phyloP scores from a whole-genome alignment of 2,329 filamentous ascomycete genomes.

The Pestalotiopsis fici region DNA sequence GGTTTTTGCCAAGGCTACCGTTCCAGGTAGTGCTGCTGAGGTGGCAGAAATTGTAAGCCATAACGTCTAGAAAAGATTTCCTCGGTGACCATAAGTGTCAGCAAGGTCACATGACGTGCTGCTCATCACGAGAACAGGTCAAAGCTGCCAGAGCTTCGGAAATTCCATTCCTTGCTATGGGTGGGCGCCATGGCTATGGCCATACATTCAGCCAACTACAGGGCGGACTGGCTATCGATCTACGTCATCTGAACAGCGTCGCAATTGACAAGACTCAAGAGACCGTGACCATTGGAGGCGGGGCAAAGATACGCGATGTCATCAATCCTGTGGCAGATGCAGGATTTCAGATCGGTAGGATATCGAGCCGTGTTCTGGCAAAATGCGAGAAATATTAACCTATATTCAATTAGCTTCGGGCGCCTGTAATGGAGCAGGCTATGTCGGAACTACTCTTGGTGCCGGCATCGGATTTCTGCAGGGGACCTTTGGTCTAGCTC shows the following conservation, averaged over 20 bases:
- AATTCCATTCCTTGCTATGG: conserved; percentile 18
- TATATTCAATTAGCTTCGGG: too few relatives aligned
- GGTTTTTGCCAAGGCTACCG: background rate
- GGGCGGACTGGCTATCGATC: conserved; percentile 17
- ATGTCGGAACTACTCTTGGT: background rate
- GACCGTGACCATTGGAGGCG: background rate
- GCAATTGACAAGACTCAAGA: background rate
- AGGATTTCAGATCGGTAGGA: background rate
- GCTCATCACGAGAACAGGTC: conserved; percentile 8
- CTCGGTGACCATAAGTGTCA: background rate
- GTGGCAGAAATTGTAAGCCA: background rate
- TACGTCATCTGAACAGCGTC: background rate
- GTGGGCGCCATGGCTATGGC: conserved; percentile 16
- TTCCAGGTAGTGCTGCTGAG: background rate
- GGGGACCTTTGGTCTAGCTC: background rate
- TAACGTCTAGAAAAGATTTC: too few relatives aligned
- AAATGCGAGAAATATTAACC: too few relatives aligned
- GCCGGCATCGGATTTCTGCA: background rate
- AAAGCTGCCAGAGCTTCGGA: conserved; percentile 7
- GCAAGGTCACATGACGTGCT: too few relatives aligned
- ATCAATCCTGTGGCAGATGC: background rate
- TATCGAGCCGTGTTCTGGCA: too few relatives aligned
- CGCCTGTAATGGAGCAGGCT: too few relatives aligned
- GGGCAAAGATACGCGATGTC: background rate
- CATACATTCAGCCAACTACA: conserved; percentile 12